Evolutionary conservation across 2,329 filamentous ascomycete species (phyloP).

Genomic region (Dryadomyces sulphureus): DNA sequence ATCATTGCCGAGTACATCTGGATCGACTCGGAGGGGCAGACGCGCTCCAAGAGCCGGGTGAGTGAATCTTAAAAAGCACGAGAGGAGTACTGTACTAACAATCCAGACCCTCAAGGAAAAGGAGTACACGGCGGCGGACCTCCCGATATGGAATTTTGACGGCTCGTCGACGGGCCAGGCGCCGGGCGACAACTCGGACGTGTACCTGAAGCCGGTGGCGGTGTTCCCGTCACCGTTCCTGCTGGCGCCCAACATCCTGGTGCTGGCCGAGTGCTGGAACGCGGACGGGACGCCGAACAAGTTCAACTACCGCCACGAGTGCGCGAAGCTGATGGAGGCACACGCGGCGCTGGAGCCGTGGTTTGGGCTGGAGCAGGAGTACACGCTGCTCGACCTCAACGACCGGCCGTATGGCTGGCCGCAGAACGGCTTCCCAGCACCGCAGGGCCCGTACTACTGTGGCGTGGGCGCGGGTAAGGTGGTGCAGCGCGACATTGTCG

Average conservation of each 20-base stretch:
- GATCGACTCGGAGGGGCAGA: conserved; percentile 72
- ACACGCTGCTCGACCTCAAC: conserved; percentile 76
- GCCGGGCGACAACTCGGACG: conserved; percentile 65
- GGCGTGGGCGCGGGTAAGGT: conserved; percentile 96
- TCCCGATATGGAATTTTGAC: conserved; percentile 67
- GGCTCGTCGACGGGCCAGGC: conserved; percentile 65
- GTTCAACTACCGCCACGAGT: conserved; percentile 94
- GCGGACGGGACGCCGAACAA: conserved; percentile 91
- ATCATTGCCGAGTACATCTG: conserved; percentile 60
- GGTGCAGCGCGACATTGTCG: conserved; percentile 94
- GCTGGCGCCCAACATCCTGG: conserved; percentile 61
- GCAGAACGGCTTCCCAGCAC: conserved; percentile 74
- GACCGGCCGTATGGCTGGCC: conserved; percentile 91
- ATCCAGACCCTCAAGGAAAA: conserved; percentile 12
- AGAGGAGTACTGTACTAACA: not conserved
- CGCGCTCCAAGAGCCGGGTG: conserved; percentile 94
- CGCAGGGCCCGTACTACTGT: conserved; percentile 93
- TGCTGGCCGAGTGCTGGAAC: conserved; percentile 90
- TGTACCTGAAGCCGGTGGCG: conserved; percentile 24
- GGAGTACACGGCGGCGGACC: conserved; percentile 30
- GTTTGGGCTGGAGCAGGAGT: conserved; percentile 98
- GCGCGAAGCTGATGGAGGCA: conserved; percentile 75
- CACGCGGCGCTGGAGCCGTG: conserved; percentile 75
- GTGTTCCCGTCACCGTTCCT: conserved; percentile 82
- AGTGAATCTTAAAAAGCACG: conserved; percentile 23